These are phyloP conservation scores for Tephrocybe sp. DNA, from an alignment of 768 basidiomycete genomes.

Conservation along the genomic window DNA sequence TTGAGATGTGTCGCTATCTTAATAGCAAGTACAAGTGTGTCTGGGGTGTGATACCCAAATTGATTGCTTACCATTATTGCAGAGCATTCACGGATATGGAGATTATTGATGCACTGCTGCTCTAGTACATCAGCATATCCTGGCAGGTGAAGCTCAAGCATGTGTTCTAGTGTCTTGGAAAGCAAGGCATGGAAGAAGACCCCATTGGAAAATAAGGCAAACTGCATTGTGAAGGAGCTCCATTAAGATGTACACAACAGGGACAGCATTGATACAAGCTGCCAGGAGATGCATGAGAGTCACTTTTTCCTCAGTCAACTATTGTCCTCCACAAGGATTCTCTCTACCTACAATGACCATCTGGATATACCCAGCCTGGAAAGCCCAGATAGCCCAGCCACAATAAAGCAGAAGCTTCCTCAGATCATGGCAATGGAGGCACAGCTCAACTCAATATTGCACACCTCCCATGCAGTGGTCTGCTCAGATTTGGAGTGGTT, in stretches of 20 bases:
- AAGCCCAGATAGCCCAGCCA: slow-evolving; percentile 6
- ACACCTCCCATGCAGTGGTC: slow-evolving; percentile 34
- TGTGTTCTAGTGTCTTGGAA: slow-evolving; percentile 27
- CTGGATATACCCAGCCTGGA: slow-evolving; percentile 28
- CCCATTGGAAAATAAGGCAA: slow-evolving; percentile 14
- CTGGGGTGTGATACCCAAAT: too few species aligned
- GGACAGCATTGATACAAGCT: slow-evolving; percentile 23
- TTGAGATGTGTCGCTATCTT: slow-evolving; percentile 47
- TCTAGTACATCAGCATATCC: slow-evolving; percentile 41
- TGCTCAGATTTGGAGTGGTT: slow-evolving; percentile 46
- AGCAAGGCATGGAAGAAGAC: slow-evolving; percentile 37
- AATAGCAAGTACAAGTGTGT: slow-evolving; percentile 46
- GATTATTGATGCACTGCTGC: slow-evolving; percentile 42
- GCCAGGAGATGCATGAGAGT: slow-evolving; percentile 22
- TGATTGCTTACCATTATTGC: not conserved
- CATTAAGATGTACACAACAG: slow-evolving; percentile 3
- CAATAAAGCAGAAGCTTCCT: slow-evolving; percentile 38
- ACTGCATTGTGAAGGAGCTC: slow-evolving; percentile 23
- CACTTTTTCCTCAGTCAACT: slow-evolving; percentile 39
- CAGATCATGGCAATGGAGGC: slow-evolving; percentile 41
- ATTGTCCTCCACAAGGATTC: slow-evolving; percentile 15
- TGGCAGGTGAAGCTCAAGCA: slow-evolving; percentile 42
- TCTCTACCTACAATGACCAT: slow-evolving; percentile 23
- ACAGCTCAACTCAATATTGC: slow-evolving; percentile 35
- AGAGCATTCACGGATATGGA: slow-evolving; percentile 51